These are phyloP conservation scores for Colletotrichum chrysophilum DNA, from an alignment of 2,329 filamentous ascomycete genomes.

Conservation along the genomic window DNA sequence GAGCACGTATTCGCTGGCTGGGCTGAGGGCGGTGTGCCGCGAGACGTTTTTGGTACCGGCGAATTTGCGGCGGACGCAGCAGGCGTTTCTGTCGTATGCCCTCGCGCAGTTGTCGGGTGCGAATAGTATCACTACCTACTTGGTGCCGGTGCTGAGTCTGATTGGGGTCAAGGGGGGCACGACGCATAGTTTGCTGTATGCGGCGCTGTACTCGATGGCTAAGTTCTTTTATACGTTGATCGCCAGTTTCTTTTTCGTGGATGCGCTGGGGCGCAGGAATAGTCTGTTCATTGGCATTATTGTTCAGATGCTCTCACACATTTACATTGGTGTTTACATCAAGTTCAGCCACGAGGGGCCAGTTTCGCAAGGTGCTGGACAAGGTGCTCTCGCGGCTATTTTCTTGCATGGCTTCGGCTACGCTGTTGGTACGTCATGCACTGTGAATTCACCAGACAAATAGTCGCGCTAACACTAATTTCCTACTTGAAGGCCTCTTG, in stretches of 20 bases:
- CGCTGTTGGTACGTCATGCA: conserved; percentile 35
- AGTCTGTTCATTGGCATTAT: conserved; percentile 38
- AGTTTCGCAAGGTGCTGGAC: conserved; percentile 31
- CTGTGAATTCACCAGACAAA: too few species aligned
- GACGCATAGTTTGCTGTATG: conserved; percentile 38
- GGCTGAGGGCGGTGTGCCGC: neutral
- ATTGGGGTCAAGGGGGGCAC: conserved; percentile 35
- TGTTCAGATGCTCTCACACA: conserved; percentile 43
- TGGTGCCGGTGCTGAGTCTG: conserved; percentile 45
- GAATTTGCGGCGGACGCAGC: conserved; percentile 44
- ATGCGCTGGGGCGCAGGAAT: conserved; percentile 43
- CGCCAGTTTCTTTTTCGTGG: conserved; percentile 48
- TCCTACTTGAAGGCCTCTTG: too few species aligned
- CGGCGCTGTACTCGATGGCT: conserved; percentile 45
- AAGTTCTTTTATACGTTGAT: conserved; percentile 47
- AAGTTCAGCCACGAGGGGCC: conserved; percentile 32
- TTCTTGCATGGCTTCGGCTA: conserved; percentile 52
- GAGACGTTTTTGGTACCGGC: conserved; percentile 41
- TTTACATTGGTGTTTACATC: conserved; percentile 45
- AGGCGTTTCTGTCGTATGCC: conserved; percentile 40
- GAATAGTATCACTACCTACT: conserved; percentile 47
- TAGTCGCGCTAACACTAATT: too few species aligned
- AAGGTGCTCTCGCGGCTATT: conserved; percentile 46
- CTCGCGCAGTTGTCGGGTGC: conserved; percentile 49
- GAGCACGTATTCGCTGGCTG: neutral